Evolutionary conservation across 2,329 filamentous ascomycete species (phyloP).

Genomic region (Paracoccidioides lutzii): DNA sequence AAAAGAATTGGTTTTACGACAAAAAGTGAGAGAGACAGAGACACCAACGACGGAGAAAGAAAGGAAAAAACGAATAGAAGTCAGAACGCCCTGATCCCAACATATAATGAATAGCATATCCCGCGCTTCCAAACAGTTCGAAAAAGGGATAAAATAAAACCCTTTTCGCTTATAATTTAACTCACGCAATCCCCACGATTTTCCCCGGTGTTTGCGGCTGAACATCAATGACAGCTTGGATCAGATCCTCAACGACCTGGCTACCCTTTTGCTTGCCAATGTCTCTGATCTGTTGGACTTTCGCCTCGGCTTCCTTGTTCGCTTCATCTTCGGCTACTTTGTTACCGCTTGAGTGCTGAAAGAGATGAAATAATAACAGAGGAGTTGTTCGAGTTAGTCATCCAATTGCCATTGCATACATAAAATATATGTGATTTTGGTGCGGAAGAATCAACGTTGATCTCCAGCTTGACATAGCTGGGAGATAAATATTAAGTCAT

Average conservation of each 20-base stretch:
- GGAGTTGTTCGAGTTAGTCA: neutral
- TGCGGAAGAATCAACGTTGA: neutral
- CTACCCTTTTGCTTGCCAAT: constrained; percentile 68
- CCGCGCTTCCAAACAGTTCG: neutral
- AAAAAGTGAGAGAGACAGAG: too few relatives aligned
- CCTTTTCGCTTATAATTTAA: neutral
- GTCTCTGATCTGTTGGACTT: constrained; percentile 69
- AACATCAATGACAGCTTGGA: constrained; percentile 73
- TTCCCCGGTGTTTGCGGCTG: constrained; percentile 54
- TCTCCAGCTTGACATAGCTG: neutral
- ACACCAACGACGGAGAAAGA: neutral
- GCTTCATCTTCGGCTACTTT: constrained; percentile 67
- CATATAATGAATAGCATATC: neutral
- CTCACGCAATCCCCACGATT: constrained; percentile 24
- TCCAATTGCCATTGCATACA: neutral
- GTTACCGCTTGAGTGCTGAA: constrained; percentile 84
- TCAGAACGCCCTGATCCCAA: neutral
- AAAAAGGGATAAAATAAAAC: neutral
- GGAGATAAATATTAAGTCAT: neutral
- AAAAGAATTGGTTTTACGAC: too few relatives aligned
- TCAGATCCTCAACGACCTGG: constrained; percentile 68
- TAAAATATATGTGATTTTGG: neutral
- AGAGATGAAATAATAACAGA: neutral
- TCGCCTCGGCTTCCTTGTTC: constrained; percentile 63
- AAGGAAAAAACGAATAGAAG: neutral